These are phyloP conservation scores for Kingdonia uniflora DNA, from an alignment of 164 flowering plant genomes.

Conservation along the genomic window DNA sequence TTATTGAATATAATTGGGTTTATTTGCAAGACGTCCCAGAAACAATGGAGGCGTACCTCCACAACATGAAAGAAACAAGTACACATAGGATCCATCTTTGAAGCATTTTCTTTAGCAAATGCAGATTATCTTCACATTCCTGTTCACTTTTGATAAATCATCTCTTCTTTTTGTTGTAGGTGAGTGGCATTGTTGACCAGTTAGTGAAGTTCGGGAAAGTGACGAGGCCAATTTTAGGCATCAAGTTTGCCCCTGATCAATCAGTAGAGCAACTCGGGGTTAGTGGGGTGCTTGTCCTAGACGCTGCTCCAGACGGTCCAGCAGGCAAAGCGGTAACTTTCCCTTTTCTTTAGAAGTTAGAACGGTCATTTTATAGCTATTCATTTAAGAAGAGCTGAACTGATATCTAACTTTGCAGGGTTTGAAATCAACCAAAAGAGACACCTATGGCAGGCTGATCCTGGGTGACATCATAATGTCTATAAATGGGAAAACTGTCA, in stretches of 20 bases:
- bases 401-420: constrained; percentile 40
- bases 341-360: not conserved
- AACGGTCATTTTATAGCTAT: not conserved
- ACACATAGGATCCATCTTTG: too few species aligned
- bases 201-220: constrained; percentile 85
- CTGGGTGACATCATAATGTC: constrained; percentile 92
- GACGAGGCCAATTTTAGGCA: constrained; percentile 89
- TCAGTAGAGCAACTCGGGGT: constrained; percentile 96
- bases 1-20: too few species aligned
- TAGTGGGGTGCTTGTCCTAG: constrained; percentile 89
- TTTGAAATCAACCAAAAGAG: constrained; percentile 74
- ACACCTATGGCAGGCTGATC: constrained; percentile 79
- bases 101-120: too few species aligned
- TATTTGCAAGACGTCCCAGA: too few species aligned
- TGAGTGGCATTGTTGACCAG: constrained; percentile 87
- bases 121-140: too few species aligned
- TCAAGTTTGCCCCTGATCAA: constrained; percentile 97
- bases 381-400: not conserved
- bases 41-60: too few species aligned
- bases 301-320: constrained; percentile 91
- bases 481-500: constrained; percentile 77
- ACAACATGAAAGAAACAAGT: too few species aligned
- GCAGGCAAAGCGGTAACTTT: constrained; percentile 91
- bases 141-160: not conserved
- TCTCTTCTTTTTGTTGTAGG: constrained; percentile 30